phyloP scores from a whole-genome alignment of 1,139 yeast genomes.

The Wickerhamiella pararugosa region DNA sequence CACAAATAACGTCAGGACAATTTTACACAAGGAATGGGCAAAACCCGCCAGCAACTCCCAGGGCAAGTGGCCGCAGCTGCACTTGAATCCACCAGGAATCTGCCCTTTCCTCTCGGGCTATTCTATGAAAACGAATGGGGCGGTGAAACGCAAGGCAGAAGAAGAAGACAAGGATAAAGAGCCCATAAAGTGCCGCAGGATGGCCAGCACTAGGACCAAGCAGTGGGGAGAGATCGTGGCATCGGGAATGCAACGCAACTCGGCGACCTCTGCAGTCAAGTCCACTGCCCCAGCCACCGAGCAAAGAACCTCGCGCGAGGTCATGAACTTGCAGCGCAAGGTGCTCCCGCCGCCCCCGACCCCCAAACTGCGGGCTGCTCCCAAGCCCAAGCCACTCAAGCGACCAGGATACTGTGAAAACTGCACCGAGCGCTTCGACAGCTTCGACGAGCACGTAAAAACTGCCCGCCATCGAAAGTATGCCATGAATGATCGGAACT shows the following conservation, averaged over 20 bases:
- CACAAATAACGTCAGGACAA: constrained; percentile 64
- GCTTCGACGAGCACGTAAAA: constrained; percentile 59
- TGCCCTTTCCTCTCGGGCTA: constrained; percentile 53
- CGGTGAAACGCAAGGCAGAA: neutral
- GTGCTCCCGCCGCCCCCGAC: constrained; percentile 18
- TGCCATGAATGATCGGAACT: constrained; percentile 60
- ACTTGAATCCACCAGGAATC: constrained; percentile 30
- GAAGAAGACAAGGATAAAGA: neutral
- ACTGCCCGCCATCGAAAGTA: constrained; percentile 65
- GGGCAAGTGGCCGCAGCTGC: constrained; percentile 35
- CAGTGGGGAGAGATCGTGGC: constrained; percentile 48
- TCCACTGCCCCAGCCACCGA: constrained; percentile 25
- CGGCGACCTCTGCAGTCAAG: constrained; percentile 29
- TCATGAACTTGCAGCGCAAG: constrained; percentile 43
- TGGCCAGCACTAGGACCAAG: constrained; percentile 21
- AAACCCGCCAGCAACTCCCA: neutral
- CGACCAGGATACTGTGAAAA: constrained; percentile 61
- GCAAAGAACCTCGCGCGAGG: constrained; percentile 57
- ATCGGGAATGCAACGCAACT: constrained; percentile 62
- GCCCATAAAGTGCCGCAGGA: neutral
- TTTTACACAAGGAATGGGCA: constrained; percentile 72
- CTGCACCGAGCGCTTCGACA: constrained; percentile 74
- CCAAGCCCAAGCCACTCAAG: constrained; percentile 3
- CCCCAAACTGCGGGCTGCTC: neutral
- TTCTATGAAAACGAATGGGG: neutral